phyloP scores from a whole-genome alignment of 2,329 filamentous ascomycete genomes.

The Penicillium hordei region DNA sequence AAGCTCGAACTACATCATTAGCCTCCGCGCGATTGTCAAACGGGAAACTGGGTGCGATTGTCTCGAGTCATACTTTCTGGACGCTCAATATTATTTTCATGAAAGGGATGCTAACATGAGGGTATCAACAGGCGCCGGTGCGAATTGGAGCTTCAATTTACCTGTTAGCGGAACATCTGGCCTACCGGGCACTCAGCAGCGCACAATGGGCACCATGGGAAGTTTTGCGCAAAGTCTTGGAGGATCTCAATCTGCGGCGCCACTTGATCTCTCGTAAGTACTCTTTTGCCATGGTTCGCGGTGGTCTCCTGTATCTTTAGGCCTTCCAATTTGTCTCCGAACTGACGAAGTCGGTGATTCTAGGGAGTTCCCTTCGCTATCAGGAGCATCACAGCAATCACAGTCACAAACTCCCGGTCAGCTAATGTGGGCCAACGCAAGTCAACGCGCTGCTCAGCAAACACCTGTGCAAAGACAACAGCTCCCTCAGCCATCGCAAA shows the following conservation, averaged over 20 bases:
- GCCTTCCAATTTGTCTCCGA: conserved; percentile 3
- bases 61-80: neutral
- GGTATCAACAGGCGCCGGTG: conserved; percentile 48
- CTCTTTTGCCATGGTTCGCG: neutral
- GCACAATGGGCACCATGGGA: conserved; percentile 52
- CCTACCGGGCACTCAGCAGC: conserved; percentile 51
- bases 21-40: conserved; percentile 53
- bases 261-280: conserved; percentile 59
- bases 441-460: conserved; percentile 54
- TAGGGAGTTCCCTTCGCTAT: conserved; percentile 64
- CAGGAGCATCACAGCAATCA: conserved; percentile 56
- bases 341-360: conserved; percentile 17
- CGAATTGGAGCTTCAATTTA: conserved; percentile 59
- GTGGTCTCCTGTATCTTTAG: conserved; percentile 1
- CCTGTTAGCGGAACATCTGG: conserved; percentile 55
- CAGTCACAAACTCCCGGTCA: conserved; percentile 53
- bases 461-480: conserved; percentile 56
- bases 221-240: conserved; percentile 59
- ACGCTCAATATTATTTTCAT: neutral
- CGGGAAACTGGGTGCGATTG: conserved; percentile 53
- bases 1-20: conserved; percentile 49
- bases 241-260: conserved; percentile 53
- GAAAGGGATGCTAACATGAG: conserved; percentile 25
- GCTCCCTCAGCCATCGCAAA: conserved; percentile 44
- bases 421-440: conserved; percentile 59